Percentiles rank a stretch among this genome's conserved stretches.
phyloP scores from a whole-genome alignment of 2,329 filamentous ascomycete genomes.

The Neofusicoccum laricinum region DNA sequence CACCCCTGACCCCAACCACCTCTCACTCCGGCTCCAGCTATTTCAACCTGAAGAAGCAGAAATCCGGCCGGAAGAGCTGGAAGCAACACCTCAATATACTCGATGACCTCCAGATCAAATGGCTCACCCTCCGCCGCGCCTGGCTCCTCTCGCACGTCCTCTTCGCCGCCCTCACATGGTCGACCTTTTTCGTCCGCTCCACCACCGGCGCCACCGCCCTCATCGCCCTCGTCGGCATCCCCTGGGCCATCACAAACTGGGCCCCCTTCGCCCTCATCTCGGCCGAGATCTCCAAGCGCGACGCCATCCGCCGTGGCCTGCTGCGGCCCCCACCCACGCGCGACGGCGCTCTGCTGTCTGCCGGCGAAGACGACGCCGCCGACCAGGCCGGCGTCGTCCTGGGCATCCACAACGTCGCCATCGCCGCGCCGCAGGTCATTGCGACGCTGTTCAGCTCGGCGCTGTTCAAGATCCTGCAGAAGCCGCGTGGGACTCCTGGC shows the following conservation, averaged over 20 bases:
- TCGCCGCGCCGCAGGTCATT: constrained; percentile 87
- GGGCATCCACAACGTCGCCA: constrained; percentile 92
- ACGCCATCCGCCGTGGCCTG: constrained; percentile 60
- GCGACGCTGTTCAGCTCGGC: constrained; percentile 80
- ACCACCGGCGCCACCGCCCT: constrained; percentile 71
- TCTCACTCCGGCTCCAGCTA: constrained; percentile 25
- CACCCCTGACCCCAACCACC: constrained; percentile 41
- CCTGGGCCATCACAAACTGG: constrained; percentile 92
- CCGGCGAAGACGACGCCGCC: constrained; percentile 54
- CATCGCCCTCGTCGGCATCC: constrained; percentile 79
- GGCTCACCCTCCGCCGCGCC: constrained; percentile 80
- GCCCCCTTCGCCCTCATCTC: constrained; percentile 94
- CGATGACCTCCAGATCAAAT: constrained; percentile 68
- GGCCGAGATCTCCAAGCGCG: constrained; percentile 81
- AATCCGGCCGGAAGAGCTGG: not conserved
- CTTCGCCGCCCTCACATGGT: constrained; percentile 77
- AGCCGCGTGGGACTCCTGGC: constrained; percentile 77
- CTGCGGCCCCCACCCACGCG: constrained; percentile 31
- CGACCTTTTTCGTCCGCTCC: constrained; percentile 73
- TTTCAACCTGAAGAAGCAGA: constrained; percentile 23
- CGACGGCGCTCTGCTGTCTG: constrained; percentile 40
- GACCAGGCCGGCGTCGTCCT: constrained; percentile 88
- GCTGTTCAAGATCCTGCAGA: constrained; percentile 83
- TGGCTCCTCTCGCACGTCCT: constrained; percentile 86
- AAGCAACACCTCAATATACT: constrained; percentile 41